A percentile compares a stretch with the other conserved stretches of the same genome.
Evolutionary conservation across 768 basidiomycete genomes (phyloP).

Genomic region (Tylopilus balloui): DNA sequence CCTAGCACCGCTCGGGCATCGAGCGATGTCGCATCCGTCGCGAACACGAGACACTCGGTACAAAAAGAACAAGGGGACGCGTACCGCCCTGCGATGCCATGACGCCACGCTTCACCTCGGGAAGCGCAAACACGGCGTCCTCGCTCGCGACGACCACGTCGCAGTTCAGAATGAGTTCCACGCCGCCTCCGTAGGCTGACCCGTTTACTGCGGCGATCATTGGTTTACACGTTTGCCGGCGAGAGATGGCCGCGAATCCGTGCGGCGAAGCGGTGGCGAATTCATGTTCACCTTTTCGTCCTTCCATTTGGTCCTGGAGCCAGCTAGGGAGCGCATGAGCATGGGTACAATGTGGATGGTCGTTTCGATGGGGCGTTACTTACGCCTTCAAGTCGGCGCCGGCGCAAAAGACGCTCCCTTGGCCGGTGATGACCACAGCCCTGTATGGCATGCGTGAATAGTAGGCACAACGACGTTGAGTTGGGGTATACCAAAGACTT

Average conservation of each 20-base stretch:
- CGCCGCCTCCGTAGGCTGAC: conserved; percentile 63
- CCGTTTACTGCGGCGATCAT: conserved; percentile 80
- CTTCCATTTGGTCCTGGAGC: conserved; percentile 49
- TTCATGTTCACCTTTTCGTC: conserved; percentile 42
- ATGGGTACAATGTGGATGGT: not conserved
- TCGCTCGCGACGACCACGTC: conserved; percentile 69
- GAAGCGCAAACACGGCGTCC: conserved; percentile 66
- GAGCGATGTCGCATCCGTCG: not conserved
- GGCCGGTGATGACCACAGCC: conserved; percentile 72
- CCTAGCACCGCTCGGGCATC: not conserved
- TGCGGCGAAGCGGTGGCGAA: conserved; percentile 36
- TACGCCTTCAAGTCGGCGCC: conserved; percentile 77
- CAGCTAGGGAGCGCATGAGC: conserved; percentile 42
- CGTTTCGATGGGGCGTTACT: conserved; percentile 24
- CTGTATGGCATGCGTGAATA: conserved; percentile 33
- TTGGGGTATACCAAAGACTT: conserved; percentile 53
- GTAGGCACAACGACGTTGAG: not conserved
- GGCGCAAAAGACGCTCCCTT: conserved; percentile 70
- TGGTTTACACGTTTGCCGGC: conserved; percentile 59
- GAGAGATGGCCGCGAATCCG: conserved; percentile 73
- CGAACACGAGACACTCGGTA: not conserved
- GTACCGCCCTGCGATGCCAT: conserved; percentile 67
- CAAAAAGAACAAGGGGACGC: conserved; percentile 19
- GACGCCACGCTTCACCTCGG: conserved; percentile 77
- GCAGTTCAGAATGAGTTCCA: conserved; percentile 69